These are phyloP conservation scores for Globisporangium lucens DNA, from an alignment of 352 stramenopile genomes.

Conservation along the genomic window DNA sequence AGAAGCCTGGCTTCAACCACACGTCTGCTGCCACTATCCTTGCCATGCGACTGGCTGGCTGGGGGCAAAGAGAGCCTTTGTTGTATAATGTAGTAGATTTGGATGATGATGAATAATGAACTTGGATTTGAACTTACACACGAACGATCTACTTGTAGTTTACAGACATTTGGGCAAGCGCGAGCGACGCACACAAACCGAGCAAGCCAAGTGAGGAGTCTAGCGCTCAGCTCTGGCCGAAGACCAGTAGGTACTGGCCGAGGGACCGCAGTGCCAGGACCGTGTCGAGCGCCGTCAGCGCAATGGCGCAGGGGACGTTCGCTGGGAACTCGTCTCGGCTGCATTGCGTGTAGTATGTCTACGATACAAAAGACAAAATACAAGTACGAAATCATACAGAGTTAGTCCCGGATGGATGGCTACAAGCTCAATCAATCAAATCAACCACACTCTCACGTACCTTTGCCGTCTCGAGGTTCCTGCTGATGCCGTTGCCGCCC, in stretches of 20 bases:
- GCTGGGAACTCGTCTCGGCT: conserved; percentile 45
- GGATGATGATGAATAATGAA: conserved; percentile 12
- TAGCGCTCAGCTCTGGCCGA: conserved; percentile 1
- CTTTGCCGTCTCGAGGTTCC: conserved; percentile 38
- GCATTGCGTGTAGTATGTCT: conserved; percentile 50
- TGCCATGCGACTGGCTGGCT: not conserved
- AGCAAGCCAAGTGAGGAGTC: not conserved
- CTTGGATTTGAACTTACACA: conserved; percentile 8
- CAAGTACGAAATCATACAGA: not conserved
- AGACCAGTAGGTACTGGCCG: not conserved
- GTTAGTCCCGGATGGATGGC: no score
- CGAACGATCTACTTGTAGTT: conserved; percentile 2
- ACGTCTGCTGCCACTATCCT: not conserved
- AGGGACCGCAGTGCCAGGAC: conserved; percentile 13
- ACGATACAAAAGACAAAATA: conserved; percentile 6
- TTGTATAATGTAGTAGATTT: conserved; percentile 24
- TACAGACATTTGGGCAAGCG: not conserved
- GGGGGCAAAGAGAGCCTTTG: not conserved
- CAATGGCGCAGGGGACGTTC: conserved; percentile 61
- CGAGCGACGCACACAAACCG: not conserved
- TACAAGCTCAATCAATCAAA: no score
- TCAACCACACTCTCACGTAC: conserved; percentile 7
- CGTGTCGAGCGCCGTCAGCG: conserved; percentile 32
- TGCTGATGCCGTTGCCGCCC: conserved; percentile 42
- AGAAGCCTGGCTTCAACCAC: not conserved